Base-by-base conservation (phyloP, 2,329 filamentous ascomycete genomes). In the Trichoderma semiorbis region DNA sequence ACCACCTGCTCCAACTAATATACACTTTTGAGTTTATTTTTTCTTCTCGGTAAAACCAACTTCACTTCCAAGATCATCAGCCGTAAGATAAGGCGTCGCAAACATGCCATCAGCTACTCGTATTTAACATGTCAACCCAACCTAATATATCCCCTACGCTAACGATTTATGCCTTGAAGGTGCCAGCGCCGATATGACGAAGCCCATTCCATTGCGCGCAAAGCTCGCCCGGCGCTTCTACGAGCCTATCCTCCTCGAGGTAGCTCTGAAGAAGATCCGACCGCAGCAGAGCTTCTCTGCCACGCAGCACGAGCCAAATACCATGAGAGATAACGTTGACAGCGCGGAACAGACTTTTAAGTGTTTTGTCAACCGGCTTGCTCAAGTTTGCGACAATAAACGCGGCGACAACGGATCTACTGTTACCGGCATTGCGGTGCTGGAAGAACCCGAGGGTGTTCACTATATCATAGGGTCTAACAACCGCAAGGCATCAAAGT, bases 391-490 rank as follows among this genome's bases (percentile, higher is more conserved):
- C 63, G 80, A 82, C 50, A 77, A 70, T 2, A 30, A 64, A 11
- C 77, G 73, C 18, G 72, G 76, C 1, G 7, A n/a, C 0, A 21
- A 53, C 7, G 80, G 80, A 2, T 70, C 30, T 1, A 81, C 78
- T 0, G 78, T 82, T 5, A 78, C 80, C 0, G 75, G 80, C 0
- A 55, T 81, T n/a, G 72, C 75, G 0, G 74, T 82, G 0, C 71
- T 81, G 1, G 74, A 80, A 7, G 72, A 74, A 5, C 75, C 75
- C 2, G 75, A 79, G 0, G 71, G 66, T 10, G 72, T 79, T n/a
- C 69, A 74, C 1, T 82, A 81, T 34, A 69, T 77, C 7, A 75
- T 82, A 70, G 79, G 75, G 0, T 81, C 77, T 2, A 82, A 82
- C 50, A 72, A 76, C 26, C 67, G 75, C 7, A 72, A 34, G 7